These are phyloP conservation scores for Plasmodium adleri DNA, from an alignment of 169 alveolate species.

Conservation along the genomic window DNA sequence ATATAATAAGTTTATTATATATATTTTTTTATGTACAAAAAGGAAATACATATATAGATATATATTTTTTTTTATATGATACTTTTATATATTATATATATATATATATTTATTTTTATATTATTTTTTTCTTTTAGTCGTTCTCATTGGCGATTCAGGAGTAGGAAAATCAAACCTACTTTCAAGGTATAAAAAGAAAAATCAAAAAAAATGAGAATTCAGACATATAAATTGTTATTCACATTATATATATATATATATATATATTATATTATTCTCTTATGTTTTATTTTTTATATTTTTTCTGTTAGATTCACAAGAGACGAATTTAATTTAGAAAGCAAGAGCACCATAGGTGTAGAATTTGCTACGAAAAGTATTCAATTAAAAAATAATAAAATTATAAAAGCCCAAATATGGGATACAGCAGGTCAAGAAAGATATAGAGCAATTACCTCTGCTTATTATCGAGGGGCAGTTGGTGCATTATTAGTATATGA, in stretches of 20 bases:
- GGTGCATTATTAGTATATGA: constrained; percentile 99
- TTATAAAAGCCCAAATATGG: constrained; percentile 98
- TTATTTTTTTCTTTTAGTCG: constrained; percentile 77
- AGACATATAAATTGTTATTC: no score
- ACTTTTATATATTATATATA: not conserved
- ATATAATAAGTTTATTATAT: no score
- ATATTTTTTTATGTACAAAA: no score
- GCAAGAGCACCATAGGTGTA: constrained; percentile 98
- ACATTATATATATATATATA: no score
- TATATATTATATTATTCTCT: not conserved
- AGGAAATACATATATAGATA: no score
- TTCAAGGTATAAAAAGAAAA: constrained; percentile 82
- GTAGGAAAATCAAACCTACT: constrained; percentile 97
- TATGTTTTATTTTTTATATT: not conserved
- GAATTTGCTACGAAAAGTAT: constrained; percentile 97
- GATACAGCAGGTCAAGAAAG: constrained; percentile 99
- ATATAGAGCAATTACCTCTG: constrained; percentile 98
- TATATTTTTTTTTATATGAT: not conserved
- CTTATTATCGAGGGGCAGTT: constrained; percentile 99
- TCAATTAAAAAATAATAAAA: constrained; percentile 91
- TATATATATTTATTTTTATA: constrained; percentile 3
- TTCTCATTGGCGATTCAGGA: constrained; percentile 95
- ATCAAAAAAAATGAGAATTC: not conserved
- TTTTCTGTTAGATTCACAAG: constrained; percentile 91
- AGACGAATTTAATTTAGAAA: constrained; percentile 95